Conservation (phyloP, 208 protist genomes). For the Leishmania mexicana region DNA sequence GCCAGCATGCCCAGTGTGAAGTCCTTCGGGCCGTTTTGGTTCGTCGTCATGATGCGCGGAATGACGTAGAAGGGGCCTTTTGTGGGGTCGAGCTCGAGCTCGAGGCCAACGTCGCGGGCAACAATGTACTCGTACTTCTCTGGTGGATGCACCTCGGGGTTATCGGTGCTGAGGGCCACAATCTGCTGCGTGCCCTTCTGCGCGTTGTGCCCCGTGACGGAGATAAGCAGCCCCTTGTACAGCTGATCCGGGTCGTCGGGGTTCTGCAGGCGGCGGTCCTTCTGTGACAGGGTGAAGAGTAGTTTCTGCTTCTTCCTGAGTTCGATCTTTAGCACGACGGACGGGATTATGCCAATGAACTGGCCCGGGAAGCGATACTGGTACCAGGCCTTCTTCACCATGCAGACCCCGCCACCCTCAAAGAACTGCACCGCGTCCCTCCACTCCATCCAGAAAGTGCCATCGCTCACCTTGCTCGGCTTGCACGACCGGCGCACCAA, state of each 20-base stretch:
- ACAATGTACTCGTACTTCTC: slow-evolving; percentile 45
- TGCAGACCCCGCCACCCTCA: slow-evolving; percentile 58
- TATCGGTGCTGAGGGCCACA: slow-evolving; percentile 26
- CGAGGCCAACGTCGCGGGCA: slow-evolving; percentile 50
- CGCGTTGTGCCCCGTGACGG: slow-evolving; percentile 25
- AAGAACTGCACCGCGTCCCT: slow-evolving; percentile 58
- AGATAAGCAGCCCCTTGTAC: slow-evolving; percentile 51
- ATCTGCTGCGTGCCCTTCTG: slow-evolving; percentile 24
- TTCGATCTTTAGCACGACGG: slow-evolving; percentile 48
- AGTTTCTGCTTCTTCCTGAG: slow-evolving; percentile 37
- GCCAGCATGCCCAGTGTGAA: slow-evolving; percentile 41
- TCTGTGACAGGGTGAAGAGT: slow-evolving; percentile 57
- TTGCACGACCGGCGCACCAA: slow-evolving; percentile 34
- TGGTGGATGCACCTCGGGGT: slow-evolving; percentile 27
- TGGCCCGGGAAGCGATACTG: slow-evolving; percentile 54
- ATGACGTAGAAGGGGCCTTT: slow-evolving; percentile 59
- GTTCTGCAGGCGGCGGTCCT: slow-evolving; percentile 51
- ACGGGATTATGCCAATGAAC: slow-evolving; percentile 48
- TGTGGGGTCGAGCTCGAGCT: slow-evolving; percentile 45
- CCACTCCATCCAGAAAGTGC: slow-evolving; percentile 72
- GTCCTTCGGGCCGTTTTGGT: slow-evolving; percentile 28
- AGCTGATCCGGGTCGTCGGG: slow-evolving; percentile 40
- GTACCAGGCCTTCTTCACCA: slow-evolving; percentile 28
- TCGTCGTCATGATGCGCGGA: slow-evolving; percentile 36
- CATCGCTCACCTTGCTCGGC: slow-evolving; percentile 31